A percentile compares a stretch with the other conserved stretches of the same genome.
These are phyloP conservation scores for Pseudovirgaria hyperparasitica DNA, from an alignment of 2,329 filamentous ascomycete species.

Conservation along the genomic window DNA sequence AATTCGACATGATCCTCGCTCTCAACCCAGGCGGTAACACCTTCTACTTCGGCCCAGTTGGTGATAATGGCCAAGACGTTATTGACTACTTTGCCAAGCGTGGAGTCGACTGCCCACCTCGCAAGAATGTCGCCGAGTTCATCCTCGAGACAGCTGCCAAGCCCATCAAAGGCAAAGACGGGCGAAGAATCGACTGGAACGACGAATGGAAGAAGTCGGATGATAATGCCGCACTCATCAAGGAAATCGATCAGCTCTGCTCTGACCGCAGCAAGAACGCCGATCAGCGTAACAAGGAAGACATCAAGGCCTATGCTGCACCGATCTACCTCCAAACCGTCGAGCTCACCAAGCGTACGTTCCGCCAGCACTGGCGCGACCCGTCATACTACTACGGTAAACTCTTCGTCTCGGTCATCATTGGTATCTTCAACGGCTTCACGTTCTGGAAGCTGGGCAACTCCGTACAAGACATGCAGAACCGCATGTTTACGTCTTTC, in stretches of 20 bases:
- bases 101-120: conserved; percentile 52
- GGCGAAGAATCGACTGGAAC: conserved; percentile 55
- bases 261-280: conserved; percentile 40
- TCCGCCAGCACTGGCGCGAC: conserved; percentile 63
- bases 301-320: conserved; percentile 50
- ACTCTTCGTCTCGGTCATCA: conserved; percentile 56
- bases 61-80: conserved; percentile 51
- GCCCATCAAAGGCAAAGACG: conserved; percentile 38
- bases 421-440: conserved; percentile 69
- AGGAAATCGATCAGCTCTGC: conserved; percentile 55
- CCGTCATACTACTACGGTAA: conserved; percentile 68
- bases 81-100: conserved; percentile 56
- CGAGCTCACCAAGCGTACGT: conserved; percentile 56
- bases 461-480: conserved; percentile 56
- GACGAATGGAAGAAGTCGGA: conserved; percentile 58
- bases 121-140: conserved; percentile 54
- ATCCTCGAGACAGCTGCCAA: conserved; percentile 53
- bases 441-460: conserved; percentile 61
- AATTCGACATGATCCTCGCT: conserved; percentile 62
- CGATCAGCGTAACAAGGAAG: conserved; percentile 7
- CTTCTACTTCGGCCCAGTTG: conserved; percentile 62
- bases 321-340: conserved; percentile 49
- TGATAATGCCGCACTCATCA: conserved; percentile 44
- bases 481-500: conserved; percentile 64
- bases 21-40: conserved; percentile 57